Percentiles rank a stretch among this genome's conserved stretches.
Evolutionary conservation across 345 rosid genomes (phyloP).

Genomic region (Triadica sebifera): DNA sequence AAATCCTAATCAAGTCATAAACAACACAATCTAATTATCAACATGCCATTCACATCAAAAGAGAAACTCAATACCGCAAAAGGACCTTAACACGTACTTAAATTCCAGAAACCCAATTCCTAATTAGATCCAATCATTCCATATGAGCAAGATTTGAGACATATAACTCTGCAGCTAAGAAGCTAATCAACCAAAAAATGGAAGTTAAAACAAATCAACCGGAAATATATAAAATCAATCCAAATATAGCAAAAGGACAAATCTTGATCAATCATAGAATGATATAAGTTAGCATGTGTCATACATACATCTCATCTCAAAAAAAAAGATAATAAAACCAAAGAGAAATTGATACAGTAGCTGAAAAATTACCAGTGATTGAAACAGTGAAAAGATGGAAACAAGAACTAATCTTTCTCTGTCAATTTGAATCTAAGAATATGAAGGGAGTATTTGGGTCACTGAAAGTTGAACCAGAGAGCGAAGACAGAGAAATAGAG

Average conservation of each 20-base stretch:
- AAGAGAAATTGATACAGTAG: neutral
- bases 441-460: neutral
- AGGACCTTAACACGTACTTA: neutral
- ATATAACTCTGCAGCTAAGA: neutral
- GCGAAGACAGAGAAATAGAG: neutral
- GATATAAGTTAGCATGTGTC: neutral
- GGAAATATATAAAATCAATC: neutral
- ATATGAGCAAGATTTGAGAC: neutral
- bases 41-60: neutral
- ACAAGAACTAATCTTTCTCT: neutral
- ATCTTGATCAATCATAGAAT: neutral
- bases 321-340: neutral
- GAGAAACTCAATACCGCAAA: neutral
- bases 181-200: neutral
- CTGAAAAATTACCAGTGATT: neutral
- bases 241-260: neutral
- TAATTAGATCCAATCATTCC: neutral
- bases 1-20: neutral
- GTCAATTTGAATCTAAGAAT: neutral
- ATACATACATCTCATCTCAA: neutral
- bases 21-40: neutral
- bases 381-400: neutral
- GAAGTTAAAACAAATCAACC: no score
- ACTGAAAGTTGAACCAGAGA: neutral
- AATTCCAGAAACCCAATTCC: neutral